phyloP scores from a whole-genome alignment of 768 basidiomycete genomes.

The Hygrocybe punicea region DNA sequence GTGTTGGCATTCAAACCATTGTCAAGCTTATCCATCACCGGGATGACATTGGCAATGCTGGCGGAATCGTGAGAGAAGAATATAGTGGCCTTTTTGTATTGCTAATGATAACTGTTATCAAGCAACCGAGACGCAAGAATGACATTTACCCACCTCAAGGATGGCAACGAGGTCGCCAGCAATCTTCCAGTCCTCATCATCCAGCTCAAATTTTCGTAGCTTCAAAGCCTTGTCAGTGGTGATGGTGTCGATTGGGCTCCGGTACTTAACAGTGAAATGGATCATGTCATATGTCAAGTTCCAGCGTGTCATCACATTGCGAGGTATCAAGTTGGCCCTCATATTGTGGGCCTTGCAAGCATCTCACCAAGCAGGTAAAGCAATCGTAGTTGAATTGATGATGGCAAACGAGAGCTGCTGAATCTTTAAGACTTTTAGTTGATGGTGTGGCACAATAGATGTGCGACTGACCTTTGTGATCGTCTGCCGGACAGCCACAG shows the following conservation, averaged over 20 bases:
- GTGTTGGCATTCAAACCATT: constrained; percentile 9
- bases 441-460: no score
- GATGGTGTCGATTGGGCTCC: constrained; percentile 20
- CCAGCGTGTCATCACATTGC: not conserved
- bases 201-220: constrained; percentile 18
- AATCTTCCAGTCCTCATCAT: constrained; percentile 24
- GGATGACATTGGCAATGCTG: constrained; percentile 29
- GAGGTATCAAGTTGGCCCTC: no score
- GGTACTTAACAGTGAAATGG: constrained; percentile 14
- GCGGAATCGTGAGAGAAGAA: constrained; percentile 22
- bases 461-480: no score
- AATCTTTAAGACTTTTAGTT: no score
- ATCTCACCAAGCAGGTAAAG: constrained; percentile 6
- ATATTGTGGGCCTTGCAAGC: no score
- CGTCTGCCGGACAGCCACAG: no score
- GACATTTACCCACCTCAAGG: constrained; percentile 17
- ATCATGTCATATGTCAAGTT: not conserved
- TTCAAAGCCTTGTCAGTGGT: constrained; percentile 12
- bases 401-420: no score
- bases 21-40: constrained; percentile 34
- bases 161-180: constrained; percentile 22
- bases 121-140: not conserved
- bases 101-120: constrained; percentile 8
- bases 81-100: constrained; percentile 24
- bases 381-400: no score